Percentiles rank a stretch among this genome's conserved stretches.
Conservation (phyloP, 345 rosid genomes). For the Arabis alpina region DNA sequence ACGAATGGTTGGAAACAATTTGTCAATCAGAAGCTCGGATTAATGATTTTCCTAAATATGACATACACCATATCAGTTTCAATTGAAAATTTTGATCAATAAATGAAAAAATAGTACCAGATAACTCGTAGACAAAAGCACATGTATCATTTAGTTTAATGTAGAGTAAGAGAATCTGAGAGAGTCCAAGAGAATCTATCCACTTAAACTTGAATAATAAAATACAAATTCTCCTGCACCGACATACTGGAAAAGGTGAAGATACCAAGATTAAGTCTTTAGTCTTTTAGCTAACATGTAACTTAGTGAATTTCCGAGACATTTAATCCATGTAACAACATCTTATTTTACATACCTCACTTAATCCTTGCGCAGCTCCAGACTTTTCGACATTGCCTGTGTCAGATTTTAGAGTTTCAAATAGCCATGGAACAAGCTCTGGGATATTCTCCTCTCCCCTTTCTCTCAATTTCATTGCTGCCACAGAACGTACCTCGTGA, state of each 20-base stretch:
- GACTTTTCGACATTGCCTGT: slow-evolving; percentile 79
- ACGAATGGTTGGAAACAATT: background rate
- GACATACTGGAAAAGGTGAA: slow-evolving; percentile 11
- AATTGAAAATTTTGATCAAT: too few species aligned
- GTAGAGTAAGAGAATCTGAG: background rate
- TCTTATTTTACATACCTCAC: slow-evolving; percentile 67
- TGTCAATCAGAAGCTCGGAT: too few species aligned
- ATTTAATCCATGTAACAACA: slow-evolving; percentile 22
- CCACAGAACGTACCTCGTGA: slow-evolving; percentile 94
- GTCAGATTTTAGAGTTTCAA: slow-evolving; percentile 76
- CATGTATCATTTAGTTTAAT: background rate
- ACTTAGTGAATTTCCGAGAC: background rate
- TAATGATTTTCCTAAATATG: too few species aligned
- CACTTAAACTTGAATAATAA: background rate
- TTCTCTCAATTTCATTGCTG: slow-evolving; percentile 89
- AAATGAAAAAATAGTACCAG: background rate
- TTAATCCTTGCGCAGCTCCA: slow-evolving; percentile 99
- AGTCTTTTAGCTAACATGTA: background rate
- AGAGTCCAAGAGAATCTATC: background rate
- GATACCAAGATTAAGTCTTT: background rate
- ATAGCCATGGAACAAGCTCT: slow-evolving; percentile 96
- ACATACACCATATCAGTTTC: too few species aligned
- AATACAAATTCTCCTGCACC: slow-evolving; percentile 3
- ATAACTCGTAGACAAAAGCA: background rate
- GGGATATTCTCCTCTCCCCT: slow-evolving; percentile 99